Base-by-base conservation (phyloP, 1,284 basidiomycete species). In the Heterobasidion annosum region DNA sequence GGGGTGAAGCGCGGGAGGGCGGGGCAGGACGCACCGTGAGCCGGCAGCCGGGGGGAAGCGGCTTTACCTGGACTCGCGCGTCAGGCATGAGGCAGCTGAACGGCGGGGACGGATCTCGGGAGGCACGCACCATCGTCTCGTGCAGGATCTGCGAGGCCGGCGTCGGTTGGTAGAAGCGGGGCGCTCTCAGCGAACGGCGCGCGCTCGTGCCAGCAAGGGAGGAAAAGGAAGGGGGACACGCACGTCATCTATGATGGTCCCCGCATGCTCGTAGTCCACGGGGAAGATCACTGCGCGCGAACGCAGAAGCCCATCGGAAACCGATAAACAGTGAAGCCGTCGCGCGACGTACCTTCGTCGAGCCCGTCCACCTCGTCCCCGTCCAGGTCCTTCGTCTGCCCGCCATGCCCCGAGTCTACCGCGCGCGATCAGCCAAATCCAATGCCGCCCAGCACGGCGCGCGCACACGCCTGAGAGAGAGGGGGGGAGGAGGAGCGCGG, bases 331-430 rank as follows among this genome's bases (percentile, higher is more conserved):
- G 25, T 3, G 4, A 25, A 25, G 25, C 25, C 25, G 25, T 25
- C 25, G 25, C 25, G 25, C 25, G 10, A 62, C 65, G 1, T 68
- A 75, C 86, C 84, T 73, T 91, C 87, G 57, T 91, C 85, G 50
- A 68, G 74, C n/a, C 85, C 85, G 58, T 83, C 80, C 0, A 71
- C 57, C 63, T 88, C 78, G 59, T 85, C 89, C 1, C 88, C 88
- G 61, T 88, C 75, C 8, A 66, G 56, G 66, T 93, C 90, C 51
- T 74, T 74, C 5, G 83, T 80, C 66, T 92, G 91, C 9, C 88
- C 90, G 10, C 92, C 93, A 62, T 94, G 91, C 2, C 92, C 91
- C 0, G 90, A 88, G 66, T 85, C 83, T 86, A 46, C 12, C 35
- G 13, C 15, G 8, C 2, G 19, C 18, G 18, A 18, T 18, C 18